Conservation (phyloP, 495 filamentous ascomycete species). For the Venustampulla echinocandica region DNA sequence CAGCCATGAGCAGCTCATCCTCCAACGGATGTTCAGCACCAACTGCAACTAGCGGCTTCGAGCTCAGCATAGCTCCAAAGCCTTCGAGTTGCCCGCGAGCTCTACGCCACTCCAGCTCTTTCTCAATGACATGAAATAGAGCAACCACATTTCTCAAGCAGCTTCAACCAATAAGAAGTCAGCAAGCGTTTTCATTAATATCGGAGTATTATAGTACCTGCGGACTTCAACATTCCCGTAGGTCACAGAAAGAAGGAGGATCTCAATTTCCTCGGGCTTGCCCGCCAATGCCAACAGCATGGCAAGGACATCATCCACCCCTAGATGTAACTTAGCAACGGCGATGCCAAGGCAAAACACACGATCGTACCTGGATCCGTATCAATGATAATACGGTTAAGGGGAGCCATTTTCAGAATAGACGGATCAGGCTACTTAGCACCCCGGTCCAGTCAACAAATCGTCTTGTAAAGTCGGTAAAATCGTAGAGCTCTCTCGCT, state of each 20-base stretch:
- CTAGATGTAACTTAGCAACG: conserved; percentile 31
- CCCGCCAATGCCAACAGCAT: conserved; percentile 74
- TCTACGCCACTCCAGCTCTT: conserved; percentile 78
- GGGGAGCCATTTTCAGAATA: conserved; percentile 40
- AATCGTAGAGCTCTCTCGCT: too few species aligned
- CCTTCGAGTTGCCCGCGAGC: conserved; percentile 53
- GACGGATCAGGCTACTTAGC: not conserved
- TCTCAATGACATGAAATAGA: conserved; percentile 86
- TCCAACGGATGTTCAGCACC: conserved; percentile 80
- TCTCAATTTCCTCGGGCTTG: conserved; percentile 74
- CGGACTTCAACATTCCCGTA: conserved; percentile 88
- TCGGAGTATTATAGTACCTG: conserved; percentile 37
- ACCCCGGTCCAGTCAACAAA: not conserved
- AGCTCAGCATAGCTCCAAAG: conserved; percentile 57
- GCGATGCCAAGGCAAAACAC: not conserved
- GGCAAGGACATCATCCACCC: conserved; percentile 87
- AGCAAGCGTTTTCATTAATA: not conserved
- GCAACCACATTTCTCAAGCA: conserved; percentile 85
- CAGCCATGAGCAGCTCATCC: conserved; percentile 72
- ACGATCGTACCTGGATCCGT: conserved; percentile 64
- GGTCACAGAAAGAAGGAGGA: conserved; percentile 81
- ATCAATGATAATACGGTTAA: conserved; percentile 82
- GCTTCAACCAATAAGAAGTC: conserved; percentile 36
- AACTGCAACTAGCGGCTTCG: conserved; percentile 75
- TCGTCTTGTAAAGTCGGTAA: not conserved